A percentile compares a stretch with the other conserved stretches of the same genome.
Evolutionary conservation across 2,329 filamentous ascomycete genomes (phyloP).

Genomic region (Diaporthe sp.): DNA sequence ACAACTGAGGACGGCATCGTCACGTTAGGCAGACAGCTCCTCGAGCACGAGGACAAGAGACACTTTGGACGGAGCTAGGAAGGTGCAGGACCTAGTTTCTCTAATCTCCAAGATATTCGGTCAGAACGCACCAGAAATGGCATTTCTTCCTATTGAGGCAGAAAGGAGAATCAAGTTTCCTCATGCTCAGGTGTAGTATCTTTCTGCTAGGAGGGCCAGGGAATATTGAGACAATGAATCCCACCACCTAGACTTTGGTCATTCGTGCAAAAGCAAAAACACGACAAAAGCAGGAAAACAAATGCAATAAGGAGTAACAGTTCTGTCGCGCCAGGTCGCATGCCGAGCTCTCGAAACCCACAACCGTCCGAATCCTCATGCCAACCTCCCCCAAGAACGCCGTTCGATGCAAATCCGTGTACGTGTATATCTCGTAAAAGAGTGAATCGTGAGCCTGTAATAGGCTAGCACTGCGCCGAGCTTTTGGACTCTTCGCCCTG

Average conservation of each 20-base stretch:
- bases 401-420: slow-evolving; percentile 30
- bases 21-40: too few species aligned
- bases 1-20: too few species aligned
- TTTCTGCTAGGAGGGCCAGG: background rate
- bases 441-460: slow-evolving; percentile 16
- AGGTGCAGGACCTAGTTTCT: background rate
- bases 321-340: background rate
- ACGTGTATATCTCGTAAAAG: slow-evolving; percentile 24
- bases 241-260: background rate
- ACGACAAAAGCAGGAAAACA: background rate
- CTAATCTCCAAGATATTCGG: background rate
- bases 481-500: background rate
- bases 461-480: background rate
- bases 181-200: background rate
- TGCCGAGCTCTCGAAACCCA: background rate
- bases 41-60: background rate
- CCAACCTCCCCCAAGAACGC: slow-evolving; percentile 18
- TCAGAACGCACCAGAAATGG: background rate
- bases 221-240: background rate
- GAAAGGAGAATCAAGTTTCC: background rate
- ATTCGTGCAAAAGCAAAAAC: background rate
- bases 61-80: background rate
- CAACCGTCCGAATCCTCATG: background rate
- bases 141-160: too few species aligned
- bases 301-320: background rate